Evolutionary conservation across 1,284 basidiomycete species (phyloP).

Genomic region (Kalmanozyma brasiliensis): DNA sequence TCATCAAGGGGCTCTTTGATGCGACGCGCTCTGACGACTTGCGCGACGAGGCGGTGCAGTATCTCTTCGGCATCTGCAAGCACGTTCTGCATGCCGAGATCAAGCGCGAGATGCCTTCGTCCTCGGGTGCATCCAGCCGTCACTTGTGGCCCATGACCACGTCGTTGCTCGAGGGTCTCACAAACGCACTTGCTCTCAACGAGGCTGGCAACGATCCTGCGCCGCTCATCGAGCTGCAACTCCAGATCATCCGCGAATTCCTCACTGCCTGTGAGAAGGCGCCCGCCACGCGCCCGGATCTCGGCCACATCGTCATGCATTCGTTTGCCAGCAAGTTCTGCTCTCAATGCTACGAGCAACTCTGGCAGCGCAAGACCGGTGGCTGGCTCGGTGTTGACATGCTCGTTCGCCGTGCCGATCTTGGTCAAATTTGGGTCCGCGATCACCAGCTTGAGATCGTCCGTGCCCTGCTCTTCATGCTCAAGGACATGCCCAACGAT

Average conservation of each 20-base stretch:
- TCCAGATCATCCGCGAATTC: slow-evolving; percentile 59
- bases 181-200: slow-evolving; percentile 53
- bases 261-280: slow-evolving; percentile 49
- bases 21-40: slow-evolving; percentile 79
- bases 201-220: slow-evolving; percentile 64
- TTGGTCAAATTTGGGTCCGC: slow-evolving; percentile 78
- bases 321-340: slow-evolving; percentile 64
- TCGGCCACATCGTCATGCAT: slow-evolving; percentile 63
- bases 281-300: slow-evolving; percentile 55
- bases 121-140: slow-evolving; percentile 71
- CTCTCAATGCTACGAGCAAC: slow-evolving; percentile 66
- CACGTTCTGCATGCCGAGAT: slow-evolving; percentile 74
- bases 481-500: slow-evolving; percentile 95
- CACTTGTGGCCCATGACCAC: slow-evolving; percentile 72
- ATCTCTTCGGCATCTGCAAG: slow-evolving; percentile 76
- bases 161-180: slow-evolving; percentile 62
- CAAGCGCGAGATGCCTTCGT: slow-evolving; percentile 68
- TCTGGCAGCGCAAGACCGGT: slow-evolving; percentile 67
- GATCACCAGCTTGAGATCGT: slow-evolving; percentile 92
- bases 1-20: slow-evolving; percentile 80
- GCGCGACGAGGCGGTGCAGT: slow-evolving; percentile 76
- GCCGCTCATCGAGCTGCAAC: slow-evolving; percentile 54
- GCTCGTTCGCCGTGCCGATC: slow-evolving; percentile 69
- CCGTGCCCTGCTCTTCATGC: slow-evolving; percentile 87
- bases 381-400: slow-evolving; percentile 66